Evolutionary conservation across 306 rosid genomes (phyloP), one percentile per base, ranked within the genome.

Genomic region (Medicago lupulina): DNA sequence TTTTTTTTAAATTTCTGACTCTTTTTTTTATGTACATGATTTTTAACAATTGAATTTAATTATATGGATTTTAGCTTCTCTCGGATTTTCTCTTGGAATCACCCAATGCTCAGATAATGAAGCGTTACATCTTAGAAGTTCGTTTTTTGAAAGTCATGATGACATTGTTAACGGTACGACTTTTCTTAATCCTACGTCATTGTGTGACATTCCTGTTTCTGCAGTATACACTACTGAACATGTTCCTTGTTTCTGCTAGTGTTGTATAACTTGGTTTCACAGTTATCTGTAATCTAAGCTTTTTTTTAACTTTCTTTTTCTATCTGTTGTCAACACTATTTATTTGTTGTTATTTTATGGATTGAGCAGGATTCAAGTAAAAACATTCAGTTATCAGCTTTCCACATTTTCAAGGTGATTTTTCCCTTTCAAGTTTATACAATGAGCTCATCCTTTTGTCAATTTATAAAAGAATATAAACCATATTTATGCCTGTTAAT

Each of bases 401-500:
- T 95, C 82, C 99, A 95, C 96, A 92, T 95, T 83, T 95, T 95
- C 85, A 95, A 95, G 99, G 99, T 95, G 68, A 58, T 67, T 41
- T 68, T 41, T 38, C 81, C 21, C 40, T 60, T 39, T 59, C 7
- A 55, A 80, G 73, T 47, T 31, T 53, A 63, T 62, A 70, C 46
- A 65, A 62, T 14, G 51, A 55, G 38, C 74, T 58, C 38, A 64
- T 74, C 66, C 66, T 73, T 57, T 65, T 65, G 38, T 47, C 38
- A 7, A 34, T 34, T 34, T 4, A 34, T 5, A 34, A 34, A 34
- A 34, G 38, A 34, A 34, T 34, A 34, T 34, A 34, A 34, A 34
- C 38, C 38, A 4, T 34, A 34, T 34, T 34, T 34, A 34, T 34
- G 38, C 38, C 38, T 7, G 38, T 6, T 34, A 34, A 34, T 34